phyloP scores from a whole-genome alignment of 768 basidiomycete genomes.

The button mushroom (Agaricus bisporus) region DNA sequence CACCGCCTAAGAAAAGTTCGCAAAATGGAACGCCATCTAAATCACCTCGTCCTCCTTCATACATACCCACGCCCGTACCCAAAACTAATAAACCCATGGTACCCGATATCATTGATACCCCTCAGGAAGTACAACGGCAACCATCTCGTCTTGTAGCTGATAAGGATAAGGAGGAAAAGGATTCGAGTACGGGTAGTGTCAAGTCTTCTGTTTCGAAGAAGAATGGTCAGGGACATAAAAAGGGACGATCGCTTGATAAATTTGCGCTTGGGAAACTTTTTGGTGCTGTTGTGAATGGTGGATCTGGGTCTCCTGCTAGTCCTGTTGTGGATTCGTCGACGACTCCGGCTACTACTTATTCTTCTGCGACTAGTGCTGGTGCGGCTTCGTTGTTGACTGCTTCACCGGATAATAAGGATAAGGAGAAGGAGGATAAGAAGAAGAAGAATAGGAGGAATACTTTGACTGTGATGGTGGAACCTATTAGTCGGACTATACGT shows the following conservation, averaged over 20 bases:
- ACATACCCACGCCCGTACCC: constrained; percentile 15
- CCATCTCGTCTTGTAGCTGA: background rate
- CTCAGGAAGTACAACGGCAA: background rate
- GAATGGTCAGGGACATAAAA: constrained; percentile 43
- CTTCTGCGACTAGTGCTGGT: constrained; percentile 14
- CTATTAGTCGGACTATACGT: constrained; percentile 53
- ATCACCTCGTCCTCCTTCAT: background rate
- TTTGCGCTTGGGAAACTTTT: constrained; percentile 77
- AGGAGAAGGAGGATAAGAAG: constrained; percentile 21
- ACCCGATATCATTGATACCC: constrained; percentile 16
- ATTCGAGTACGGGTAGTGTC: constrained; percentile 20
- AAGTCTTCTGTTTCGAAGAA: constrained; percentile 23
- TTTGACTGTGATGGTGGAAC: constrained; percentile 82
- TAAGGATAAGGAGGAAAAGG: constrained; percentile 4
- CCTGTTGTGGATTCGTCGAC: constrained; percentile 20
- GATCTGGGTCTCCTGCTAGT: constrained; percentile 25
- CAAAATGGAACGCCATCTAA: background rate
- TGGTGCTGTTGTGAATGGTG: constrained; percentile 30
- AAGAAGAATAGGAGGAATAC: constrained; percentile 77
- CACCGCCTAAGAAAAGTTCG: background rate
- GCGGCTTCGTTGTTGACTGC: constrained; percentile 24
- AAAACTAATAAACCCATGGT: constrained; percentile 32
- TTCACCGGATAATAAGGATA: constrained; percentile 24
- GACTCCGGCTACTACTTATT: constrained; percentile 15
- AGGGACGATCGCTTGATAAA: constrained; percentile 67